Evolutionary conservation across 2,329 filamentous ascomycete genomes (phyloP).

Genomic region (Xenoacremonium recifei): DNA sequence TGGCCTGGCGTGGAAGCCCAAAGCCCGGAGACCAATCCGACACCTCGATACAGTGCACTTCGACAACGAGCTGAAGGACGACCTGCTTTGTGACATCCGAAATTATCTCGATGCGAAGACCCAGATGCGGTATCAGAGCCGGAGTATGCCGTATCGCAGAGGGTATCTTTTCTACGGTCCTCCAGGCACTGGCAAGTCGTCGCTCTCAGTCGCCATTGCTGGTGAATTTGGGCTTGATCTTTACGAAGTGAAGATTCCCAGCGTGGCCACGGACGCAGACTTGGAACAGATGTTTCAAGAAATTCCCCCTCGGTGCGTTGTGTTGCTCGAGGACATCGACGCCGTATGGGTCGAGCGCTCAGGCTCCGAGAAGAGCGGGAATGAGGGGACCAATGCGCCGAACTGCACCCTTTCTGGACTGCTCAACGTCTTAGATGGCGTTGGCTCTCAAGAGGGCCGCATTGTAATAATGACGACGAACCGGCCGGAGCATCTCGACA

Average conservation of each 20-base stretch:
- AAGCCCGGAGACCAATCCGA: too few relatives aligned
- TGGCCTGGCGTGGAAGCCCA: too few relatives aligned
- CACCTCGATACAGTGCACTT: slow-evolving; percentile 8
- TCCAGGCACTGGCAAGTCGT: slow-evolving; percentile 39
- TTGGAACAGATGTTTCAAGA: slow-evolving; percentile 29
- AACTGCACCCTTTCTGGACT: slow-evolving; percentile 17
- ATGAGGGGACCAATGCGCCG: slow-evolving; percentile 5
- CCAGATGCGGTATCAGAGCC: slow-evolving; percentile 28
- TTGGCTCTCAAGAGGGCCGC: slow-evolving; percentile 18
- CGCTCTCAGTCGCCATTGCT: slow-evolving; percentile 35
- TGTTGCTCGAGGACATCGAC: slow-evolving; percentile 41
- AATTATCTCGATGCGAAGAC: slow-evolving; percentile 5
- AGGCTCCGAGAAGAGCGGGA: slow-evolving; percentile 9
- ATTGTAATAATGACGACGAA: slow-evolving; percentile 27
- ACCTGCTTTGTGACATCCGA: slow-evolving; percentile 1
- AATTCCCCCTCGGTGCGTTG: slow-evolving; percentile 34
- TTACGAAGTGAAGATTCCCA: slow-evolving; percentile 34
- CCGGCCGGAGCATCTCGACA: slow-evolving; percentile 19
- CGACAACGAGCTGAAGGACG: slow-evolving; percentile 2
- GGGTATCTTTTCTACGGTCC: slow-evolving; percentile 39
- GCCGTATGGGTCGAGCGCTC: slow-evolving; percentile 16
- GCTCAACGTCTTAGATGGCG: slow-evolving; percentile 20
- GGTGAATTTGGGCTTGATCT: slow-evolving; percentile 35
- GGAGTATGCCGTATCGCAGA: slow-evolving; percentile 27
- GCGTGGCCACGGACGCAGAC: slow-evolving; percentile 25